These are phyloP conservation scores for Fusarium bactridioides DNA, from an alignment of 2,329 filamentous ascomycete genomes.

Conservation along the genomic window DNA sequence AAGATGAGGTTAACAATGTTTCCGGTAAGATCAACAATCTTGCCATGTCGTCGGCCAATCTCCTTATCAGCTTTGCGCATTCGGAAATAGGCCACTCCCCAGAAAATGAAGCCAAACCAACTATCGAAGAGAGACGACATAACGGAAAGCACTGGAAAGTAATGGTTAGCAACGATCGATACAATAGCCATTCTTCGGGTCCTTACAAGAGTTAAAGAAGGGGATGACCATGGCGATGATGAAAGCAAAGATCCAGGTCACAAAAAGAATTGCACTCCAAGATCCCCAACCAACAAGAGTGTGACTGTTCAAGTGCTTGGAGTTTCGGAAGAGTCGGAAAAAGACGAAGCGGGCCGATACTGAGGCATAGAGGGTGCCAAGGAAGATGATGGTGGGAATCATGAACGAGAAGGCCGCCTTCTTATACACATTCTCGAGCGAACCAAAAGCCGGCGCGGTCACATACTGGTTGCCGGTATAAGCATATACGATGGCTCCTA, in stretches of 20 bases:
- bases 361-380: slow-evolving; percentile 89
- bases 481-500: slow-evolving; percentile 83
- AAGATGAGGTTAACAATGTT: slow-evolving; percentile 76
- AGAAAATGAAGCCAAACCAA: slow-evolving; percentile 96
- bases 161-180: slow-evolving; percentile 2
- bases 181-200: neutral
- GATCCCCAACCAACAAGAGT: slow-evolving; percentile 81
- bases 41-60: slow-evolving; percentile 60
- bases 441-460: slow-evolving; percentile 86
- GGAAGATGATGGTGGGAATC: slow-evolving; percentile 92
- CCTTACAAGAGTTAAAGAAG: slow-evolving; percentile 81
- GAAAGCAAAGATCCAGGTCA: slow-evolving; percentile 86
- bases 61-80: slow-evolving; percentile 72
- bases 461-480: slow-evolving; percentile 92
- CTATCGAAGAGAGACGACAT: slow-evolving; percentile 93
- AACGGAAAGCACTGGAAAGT: slow-evolving; percentile 64
- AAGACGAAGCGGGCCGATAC: slow-evolving; percentile 91
- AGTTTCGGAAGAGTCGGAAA: slow-evolving; percentile 84
- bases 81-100: slow-evolving; percentile 81
- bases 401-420: slow-evolving; percentile 94
- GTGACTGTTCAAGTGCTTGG: slow-evolving; percentile 80
- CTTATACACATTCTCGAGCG: slow-evolving; percentile 79
- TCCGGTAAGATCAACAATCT: slow-evolving; percentile 59
- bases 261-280: slow-evolving; percentile 76
- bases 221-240: slow-evolving; percentile 93